phyloP scores from a whole-genome alignment of 2,329 filamentous ascomycete species.

The Exophiala mesophila region DNA sequence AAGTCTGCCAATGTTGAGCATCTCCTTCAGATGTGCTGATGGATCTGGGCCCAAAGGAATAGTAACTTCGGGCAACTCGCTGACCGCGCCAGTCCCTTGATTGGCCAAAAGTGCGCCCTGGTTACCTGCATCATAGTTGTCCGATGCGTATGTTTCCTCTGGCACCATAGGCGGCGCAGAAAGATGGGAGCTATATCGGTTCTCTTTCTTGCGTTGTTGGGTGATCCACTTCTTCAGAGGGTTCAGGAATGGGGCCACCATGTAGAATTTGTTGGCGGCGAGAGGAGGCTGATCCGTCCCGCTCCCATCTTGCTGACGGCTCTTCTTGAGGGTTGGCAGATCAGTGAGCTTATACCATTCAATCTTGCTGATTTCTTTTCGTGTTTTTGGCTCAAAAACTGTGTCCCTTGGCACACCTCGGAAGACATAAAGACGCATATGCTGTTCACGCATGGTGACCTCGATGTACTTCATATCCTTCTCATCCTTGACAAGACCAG shows the following conservation, averaged over 20 bases:
- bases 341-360: conserved; percentile 90
- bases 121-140: conserved; percentile 20
- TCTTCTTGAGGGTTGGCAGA: conserved; percentile 73
- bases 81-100: conserved; percentile 26
- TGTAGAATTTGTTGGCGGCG: conserved; percentile 88
- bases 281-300: conserved; percentile 48
- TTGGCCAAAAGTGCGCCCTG: conserved; percentile 22
- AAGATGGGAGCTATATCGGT: conserved; percentile 54
- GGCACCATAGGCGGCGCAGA: conserved; percentile 21
- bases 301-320: conserved; percentile 57
- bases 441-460: conserved; percentile 84
- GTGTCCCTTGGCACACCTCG: conserved; percentile 82
- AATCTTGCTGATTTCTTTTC: conserved; percentile 97
- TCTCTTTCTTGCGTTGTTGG: conserved; percentile 67
- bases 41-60: conserved; percentile 36
- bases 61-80: conserved; percentile 39
- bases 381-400: conserved; percentile 78
- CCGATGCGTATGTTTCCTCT: conserved; percentile 22
- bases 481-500: conserved; percentile 69
- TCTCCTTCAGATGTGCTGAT: conserved; percentile 49
- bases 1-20: conserved; percentile 36
- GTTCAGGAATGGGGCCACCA: conserved; percentile 89
- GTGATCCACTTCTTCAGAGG: conserved; percentile 85
- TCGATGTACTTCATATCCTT: conserved; percentile 77
- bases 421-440: conserved; percentile 89